Evolutionary conservation across 2,329 filamentous ascomycete genomes (phyloP).

Genomic region (Nigrograna mackinnonii): DNA sequence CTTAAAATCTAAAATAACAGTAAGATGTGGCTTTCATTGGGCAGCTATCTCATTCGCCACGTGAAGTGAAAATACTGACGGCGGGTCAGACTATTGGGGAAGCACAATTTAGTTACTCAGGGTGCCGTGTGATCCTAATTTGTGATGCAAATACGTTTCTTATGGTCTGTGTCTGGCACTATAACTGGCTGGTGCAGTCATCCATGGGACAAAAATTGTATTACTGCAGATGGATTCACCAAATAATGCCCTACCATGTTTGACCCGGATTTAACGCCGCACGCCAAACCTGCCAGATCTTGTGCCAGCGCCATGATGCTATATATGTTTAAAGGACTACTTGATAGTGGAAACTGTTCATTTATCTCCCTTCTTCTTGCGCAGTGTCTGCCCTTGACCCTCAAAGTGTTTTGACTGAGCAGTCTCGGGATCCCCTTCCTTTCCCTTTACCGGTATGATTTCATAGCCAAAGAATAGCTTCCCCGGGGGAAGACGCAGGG

Average conservation of each 20-base stretch:
- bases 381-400: slow-evolving; percentile 81
- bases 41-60: too few species aligned
- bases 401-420: slow-evolving; percentile 69
- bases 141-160: too few species aligned
- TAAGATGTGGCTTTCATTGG: too few species aligned
- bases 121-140: too few species aligned
- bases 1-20: too few species aligned
- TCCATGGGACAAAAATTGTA: neutral
- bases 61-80: too few species aligned
- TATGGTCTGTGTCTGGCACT: too few species aligned
- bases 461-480: slow-evolving; percentile 98
- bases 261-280: neutral
- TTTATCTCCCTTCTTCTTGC: slow-evolving; percentile 69
- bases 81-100: too few species aligned
- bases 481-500: slow-evolving; percentile 80
- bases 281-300: slow-evolving; percentile 1
- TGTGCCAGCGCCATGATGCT: neutral
- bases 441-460: slow-evolving; percentile 83
- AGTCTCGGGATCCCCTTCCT: slow-evolving; percentile 67
- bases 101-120: too few species aligned
- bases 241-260: neutral
- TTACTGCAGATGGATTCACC: neutral
- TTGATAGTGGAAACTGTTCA: slow-evolving; percentile 15
- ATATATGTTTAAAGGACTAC: neutral
- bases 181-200: neutral